phyloP scores from a whole-genome alignment of 805 yeast genomes.

The Spathaspora girioi region DNA sequence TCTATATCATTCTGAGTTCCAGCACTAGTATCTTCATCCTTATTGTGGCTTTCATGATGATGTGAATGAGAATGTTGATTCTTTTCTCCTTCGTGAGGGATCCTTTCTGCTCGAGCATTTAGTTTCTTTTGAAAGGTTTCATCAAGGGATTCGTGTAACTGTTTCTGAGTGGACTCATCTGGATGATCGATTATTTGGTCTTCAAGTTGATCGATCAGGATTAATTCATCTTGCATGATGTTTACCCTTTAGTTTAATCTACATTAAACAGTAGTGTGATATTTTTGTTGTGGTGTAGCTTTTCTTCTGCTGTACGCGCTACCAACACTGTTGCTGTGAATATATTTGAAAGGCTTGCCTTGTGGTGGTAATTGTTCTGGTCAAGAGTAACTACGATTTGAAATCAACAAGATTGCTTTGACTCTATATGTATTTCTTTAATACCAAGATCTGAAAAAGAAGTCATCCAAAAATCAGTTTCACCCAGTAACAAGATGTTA shows the following conservation, averaged over 20 bases:
- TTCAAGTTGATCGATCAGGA: slow-evolving; percentile 44
- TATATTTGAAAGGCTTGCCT: too few relatives aligned
- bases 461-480: too few relatives aligned
- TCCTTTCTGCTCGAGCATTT: slow-evolving; percentile 40
- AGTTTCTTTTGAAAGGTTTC: slow-evolving; percentile 40
- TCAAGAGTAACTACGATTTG: too few relatives aligned
- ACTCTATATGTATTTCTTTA: too few relatives aligned
- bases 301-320: too few relatives aligned
- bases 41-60: neutral
- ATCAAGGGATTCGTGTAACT: slow-evolving; percentile 30
- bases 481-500: too few relatives aligned
- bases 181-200: slow-evolving; percentile 46
- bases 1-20: neutral
- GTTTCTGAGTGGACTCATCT: slow-evolving; percentile 27
- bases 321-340: too few relatives aligned
- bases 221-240: slow-evolving; percentile 21
- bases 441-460: too few relatives aligned
- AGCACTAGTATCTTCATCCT: neutral
- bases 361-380: too few relatives aligned
- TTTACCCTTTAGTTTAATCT: neutral
- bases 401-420: too few relatives aligned
- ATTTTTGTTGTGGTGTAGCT: neutral
- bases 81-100: slow-evolving; percentile 9
- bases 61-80: neutral
- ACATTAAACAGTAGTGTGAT: neutral